Base-by-base conservation (phyloP, 225 moss, liverwort and hornwort species). In the Polytrichum commune region DNA sequence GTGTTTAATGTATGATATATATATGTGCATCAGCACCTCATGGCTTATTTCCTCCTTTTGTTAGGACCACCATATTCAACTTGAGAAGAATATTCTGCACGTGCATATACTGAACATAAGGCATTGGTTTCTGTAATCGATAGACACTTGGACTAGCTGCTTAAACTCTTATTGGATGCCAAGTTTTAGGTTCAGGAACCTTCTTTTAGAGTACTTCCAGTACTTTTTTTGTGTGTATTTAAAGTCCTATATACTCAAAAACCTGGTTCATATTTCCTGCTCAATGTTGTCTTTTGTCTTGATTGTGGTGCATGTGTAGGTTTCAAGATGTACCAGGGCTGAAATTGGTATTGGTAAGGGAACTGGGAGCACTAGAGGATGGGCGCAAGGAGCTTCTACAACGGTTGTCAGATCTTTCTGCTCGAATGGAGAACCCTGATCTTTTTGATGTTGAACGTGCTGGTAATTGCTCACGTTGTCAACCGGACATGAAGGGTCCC, bases 381-480 rank as follows among this genome's bases (percentile, higher is more conserved):
- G 83, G 83, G 24, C 94, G 91, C 22, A 78, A 79, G 57, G 85
- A 84, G 35, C 84, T 91, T 66, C 33, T 91, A 65, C 75, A 82
- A 60, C 77, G 82, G 65, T 80, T 97, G 30, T 84, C 73, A 33
- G 77, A 80, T 22, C 71, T 97, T 78, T 90, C 85, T 75, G 75
- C 74, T 63, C 76, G 84, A 60, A 91, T 94, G 90, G 85, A 89
- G 68, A 92, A 73, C 38, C 92, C 92, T 62, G 83, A 84, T 76
- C 61, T 65, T 29, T 64, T 86, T 71, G 90, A 94, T 82, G 88
- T 81, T 71, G 92, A 94, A 67, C 85, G 85, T 77, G 92, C 90
- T 67, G 92, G 84, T 60, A 90, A 90, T 75, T 97, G 97, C 88
- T 88, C 89, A 54, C 89, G 88, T 72, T 89, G 89, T 35, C 90